A percentile compares a stretch with the other conserved stretches of the same genome.
phyloP scores from a whole-genome alignment of 1,284 basidiomycete genomes.

The Athelia psychrophila region DNA sequence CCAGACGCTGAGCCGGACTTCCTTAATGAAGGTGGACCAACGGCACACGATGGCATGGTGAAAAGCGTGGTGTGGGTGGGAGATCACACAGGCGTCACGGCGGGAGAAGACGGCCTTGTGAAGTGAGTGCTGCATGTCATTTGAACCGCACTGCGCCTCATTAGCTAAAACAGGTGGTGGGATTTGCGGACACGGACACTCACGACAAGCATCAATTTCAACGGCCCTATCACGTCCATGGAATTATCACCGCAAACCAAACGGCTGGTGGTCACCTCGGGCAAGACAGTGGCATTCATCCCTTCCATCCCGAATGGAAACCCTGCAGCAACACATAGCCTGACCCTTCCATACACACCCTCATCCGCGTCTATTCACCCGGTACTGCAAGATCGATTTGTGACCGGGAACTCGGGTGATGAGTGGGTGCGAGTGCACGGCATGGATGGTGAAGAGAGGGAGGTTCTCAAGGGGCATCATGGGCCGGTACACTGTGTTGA shows the following conservation, averaged over 20 bases:
- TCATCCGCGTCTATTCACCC: slow-evolving; percentile 95
- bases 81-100: slow-evolving; percentile 83
- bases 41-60: slow-evolving; percentile 85
- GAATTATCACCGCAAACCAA: slow-evolving; percentile 85
- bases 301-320: slow-evolving; percentile 46
- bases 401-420: slow-evolving; percentile 88
- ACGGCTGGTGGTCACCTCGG: slow-evolving; percentile 86
- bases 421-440: slow-evolving; percentile 97
- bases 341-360: slow-evolving; percentile 78
- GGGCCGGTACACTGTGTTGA: slow-evolving; percentile 94
- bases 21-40: slow-evolving; percentile 53
- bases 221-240: slow-evolving; percentile 89
- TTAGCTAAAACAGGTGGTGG: slow-evolving; percentile 77
- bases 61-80: slow-evolving; percentile 94
- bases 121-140: slow-evolving; percentile 53
- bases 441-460: slow-evolving; percentile 85
- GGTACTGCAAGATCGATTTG: slow-evolving; percentile 83
- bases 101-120: slow-evolving; percentile 89
- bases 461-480: slow-evolving; percentile 96
- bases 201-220: slow-evolving; percentile 71
- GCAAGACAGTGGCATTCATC: slow-evolving; percentile 89
- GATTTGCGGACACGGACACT: slow-evolving; percentile 80
- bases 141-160: no score
- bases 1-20: slow-evolving; percentile 87
- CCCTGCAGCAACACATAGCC: slow-evolving; percentile 52